Evolutionary conservation across 1,139 yeast species (phyloP), one percentile per base, ranked within the genome.

Genomic region (Geotrichum reessii): DNA sequence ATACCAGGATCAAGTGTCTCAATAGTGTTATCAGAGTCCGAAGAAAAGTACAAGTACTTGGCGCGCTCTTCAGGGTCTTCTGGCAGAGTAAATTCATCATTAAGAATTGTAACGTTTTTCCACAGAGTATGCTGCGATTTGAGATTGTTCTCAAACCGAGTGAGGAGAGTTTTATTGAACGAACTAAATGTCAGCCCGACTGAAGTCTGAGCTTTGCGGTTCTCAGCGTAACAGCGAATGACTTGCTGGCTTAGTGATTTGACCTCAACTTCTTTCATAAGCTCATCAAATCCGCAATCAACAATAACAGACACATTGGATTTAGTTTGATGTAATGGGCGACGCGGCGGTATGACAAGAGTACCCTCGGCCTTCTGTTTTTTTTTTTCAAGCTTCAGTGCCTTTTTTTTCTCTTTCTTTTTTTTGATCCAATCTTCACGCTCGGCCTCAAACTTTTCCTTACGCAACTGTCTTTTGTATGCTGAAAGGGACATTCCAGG

Each of bases 241-340:
- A 93, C 79, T 73, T 93, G 99, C 62, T 84, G 82, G 11, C 92
- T 82, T 69, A 92, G 74, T 21, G 96, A 87, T 1, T 81, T 82
- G 52, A 87, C 81, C 68, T 93, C 98, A 11, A 67, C 70, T 79
- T 84, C 87, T 55, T 79, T 82, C 99, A 93, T 93, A 67, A 87
- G 72, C 50, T 88, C 91, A 69, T 93, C 99, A 71, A 93, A 93
- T 25, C 81, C 88, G 73, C 99, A 93, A 73, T 93, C 99, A 64
- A 93, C 71, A 21, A 91, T 75, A 44, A 92, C 78, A 5, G 75
- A 75, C n/a, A 73, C 61, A n/a, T 49, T 65, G 8, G 64, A 63
- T 33, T 53, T 57, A 3, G 19, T 49, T 28, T 57, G 58, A 17
- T 25, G 17, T 40, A 44, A 25, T 44, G 51, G 49, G 44, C 47